phyloP scores from a whole-genome alignment of 2,329 filamentous ascomycete genomes.

The Colletotrichum aenigma region DNA sequence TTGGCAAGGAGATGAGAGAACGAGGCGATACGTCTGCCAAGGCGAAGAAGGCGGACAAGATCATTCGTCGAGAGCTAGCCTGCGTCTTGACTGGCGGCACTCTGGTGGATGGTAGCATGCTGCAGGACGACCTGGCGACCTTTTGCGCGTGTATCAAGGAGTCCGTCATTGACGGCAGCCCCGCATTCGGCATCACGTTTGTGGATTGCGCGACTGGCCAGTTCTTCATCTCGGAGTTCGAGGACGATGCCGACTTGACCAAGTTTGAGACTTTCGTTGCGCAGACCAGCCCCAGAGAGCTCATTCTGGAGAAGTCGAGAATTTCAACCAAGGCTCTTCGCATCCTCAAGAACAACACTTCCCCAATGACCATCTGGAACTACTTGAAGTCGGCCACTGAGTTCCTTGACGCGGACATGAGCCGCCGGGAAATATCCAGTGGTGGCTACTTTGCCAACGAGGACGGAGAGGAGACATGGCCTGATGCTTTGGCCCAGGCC shows the following conservation, averaged over 20 bases:
- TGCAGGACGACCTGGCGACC: conserved; percentile 96
- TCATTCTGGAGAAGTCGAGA: conserved; percentile 85
- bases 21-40: conserved; percentile 68
- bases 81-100: conserved; percentile 93
- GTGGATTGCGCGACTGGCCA: conserved; percentile 95
- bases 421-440: conserved; percentile 79
- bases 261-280: conserved; percentile 97
- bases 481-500: conserved; percentile 71
- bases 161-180: conserved; percentile 71
- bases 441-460: conserved; percentile 77
- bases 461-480: conserved; percentile 68
- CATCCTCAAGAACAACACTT: conserved; percentile 95
- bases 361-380: conserved; percentile 94
- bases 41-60: conserved; percentile 80
- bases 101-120: conserved; percentile 93
- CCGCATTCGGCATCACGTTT: conserved; percentile 90
- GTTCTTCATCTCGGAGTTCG: conserved; percentile 90
- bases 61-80: conserved; percentile 88
- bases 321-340: conserved; percentile 88
- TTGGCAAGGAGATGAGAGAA: conserved; percentile 99
- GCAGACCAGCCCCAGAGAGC: conserved; percentile 85
- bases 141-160: conserved; percentile 97
- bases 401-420: conserved; percentile 87
- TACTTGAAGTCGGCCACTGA: conserved; percentile 84
- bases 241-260: conserved; percentile 90